Base-by-base conservation (phyloP, 306 rosid species). In the Dryas alaskensis region DNA sequence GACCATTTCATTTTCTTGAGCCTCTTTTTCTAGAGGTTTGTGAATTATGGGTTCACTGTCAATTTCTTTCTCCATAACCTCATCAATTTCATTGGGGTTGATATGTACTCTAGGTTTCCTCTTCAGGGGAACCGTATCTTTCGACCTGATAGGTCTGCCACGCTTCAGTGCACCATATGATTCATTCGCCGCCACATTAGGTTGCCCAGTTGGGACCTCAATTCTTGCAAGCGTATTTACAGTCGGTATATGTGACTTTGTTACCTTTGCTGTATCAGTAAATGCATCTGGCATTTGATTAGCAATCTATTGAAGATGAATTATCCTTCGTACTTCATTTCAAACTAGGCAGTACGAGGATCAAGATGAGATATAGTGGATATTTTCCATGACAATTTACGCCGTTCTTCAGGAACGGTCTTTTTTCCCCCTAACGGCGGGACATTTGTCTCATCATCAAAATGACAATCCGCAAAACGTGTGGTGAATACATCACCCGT, bases 381-480 rank as follows among this genome's bases (percentile, higher is more conserved):
- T 31, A 48, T 6, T 9, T 9, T 65, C 22, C 46, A 65, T 2
- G 44, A 11, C 1, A 40, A 37, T 16, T 68, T 10, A 3, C 0
- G 1, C 16, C 11, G 6, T 68, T 27, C 19, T 68, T 51, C 8
- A 11, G 2, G 57, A 14, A 51, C 0, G 0, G 4, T 27, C n/a
- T 61, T 64, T 44, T 66, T 19, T 19, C 19, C 19, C 19, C 19
- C 19, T 19, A 19, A 19, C 19, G 19, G 19, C 19, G n/a, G 31
- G 31, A 75, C 65, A 4, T 19, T 53, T 51, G 8, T 68, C n/a
- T 75, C 65, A 63, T 74, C 39, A 63, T 19, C 19, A 19, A 62
- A 74, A 11, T 74, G 42, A 62, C 40, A 74, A 62, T 74, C 10
- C 1, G 31, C 63, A 62, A 74, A 74, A 14, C 25, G 63, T 14